These are phyloP conservation scores for Aspergillus unguis DNA, from an alignment of 2,329 filamentous ascomycete genomes.

Conservation along the genomic window DNA sequence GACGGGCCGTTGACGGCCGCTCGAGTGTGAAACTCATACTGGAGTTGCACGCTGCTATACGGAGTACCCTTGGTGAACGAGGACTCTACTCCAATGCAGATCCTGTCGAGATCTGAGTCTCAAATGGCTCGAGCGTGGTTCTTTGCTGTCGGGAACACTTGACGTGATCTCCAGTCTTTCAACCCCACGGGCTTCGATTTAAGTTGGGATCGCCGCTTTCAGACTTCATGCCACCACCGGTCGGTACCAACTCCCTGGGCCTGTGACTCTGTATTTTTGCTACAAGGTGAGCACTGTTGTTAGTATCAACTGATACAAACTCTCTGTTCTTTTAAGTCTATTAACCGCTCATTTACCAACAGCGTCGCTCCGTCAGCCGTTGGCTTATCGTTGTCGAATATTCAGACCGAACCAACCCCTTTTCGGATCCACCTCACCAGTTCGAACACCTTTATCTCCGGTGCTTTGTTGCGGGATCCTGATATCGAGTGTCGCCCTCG, in stretches of 20 bases:
- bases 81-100: too few relatives aligned
- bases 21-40: too few relatives aligned
- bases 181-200: slow-evolving; percentile 12
- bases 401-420: slow-evolving; percentile 3
- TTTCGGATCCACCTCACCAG: slow-evolving; percentile 3
- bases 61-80: too few relatives aligned
- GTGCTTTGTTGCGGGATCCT: not conserved
- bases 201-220: slow-evolving; percentile 15
- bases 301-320: not conserved
- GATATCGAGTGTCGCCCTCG: not conserved
- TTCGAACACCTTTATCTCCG: not conserved
- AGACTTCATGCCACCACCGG: slow-evolving; percentile 16
- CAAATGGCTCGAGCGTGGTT: not conserved
- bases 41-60: too few relatives aligned
- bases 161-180: not conserved
- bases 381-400: not conserved
- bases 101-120: too few relatives aligned
- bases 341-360: not conserved
- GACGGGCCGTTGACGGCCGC: too few relatives aligned
- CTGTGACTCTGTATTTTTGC: not conserved
- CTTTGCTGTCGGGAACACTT: not conserved
- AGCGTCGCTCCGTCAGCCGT: not conserved
- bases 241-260: slow-evolving; percentile 6
- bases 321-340: not conserved
- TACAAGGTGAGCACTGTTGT: slow-evolving; percentile 7